Base-by-base conservation (phyloP, 139 green algal species). In the Picochlorum sp. region DNA sequence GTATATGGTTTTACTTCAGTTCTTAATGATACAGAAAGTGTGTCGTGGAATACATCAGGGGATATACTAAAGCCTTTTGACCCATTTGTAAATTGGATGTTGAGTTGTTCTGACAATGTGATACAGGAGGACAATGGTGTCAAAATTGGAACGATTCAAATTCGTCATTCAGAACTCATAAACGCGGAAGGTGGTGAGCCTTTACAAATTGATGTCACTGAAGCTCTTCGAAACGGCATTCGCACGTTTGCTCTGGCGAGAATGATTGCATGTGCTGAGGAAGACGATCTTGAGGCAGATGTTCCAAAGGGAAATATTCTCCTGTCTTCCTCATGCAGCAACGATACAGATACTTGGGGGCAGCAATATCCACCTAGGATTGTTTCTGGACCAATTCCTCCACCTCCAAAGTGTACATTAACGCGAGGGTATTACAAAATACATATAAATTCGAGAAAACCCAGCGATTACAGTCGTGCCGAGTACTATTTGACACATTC, bases 401-500 rank as follows among this genome's bases (percentile, higher is more conserved):
- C 47, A 20, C 47, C 47, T 54, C 47, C 47, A 21, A 54, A 18
- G 11, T 54, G 47, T 54, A 21, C 6, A 24, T 54, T 54, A 0
- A 24, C 47, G 6, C 47, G 47, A 54, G 47, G 47, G n/a, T 54
- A 54, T 21, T 54, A 54, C 47, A 54, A 23, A 21, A 54, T 54
- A 54, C 47, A 54, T 21, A 54, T 54, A 6, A 54, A 54, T 54
- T 54, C 47, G 15, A 54, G 47, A 54, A 54, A 0, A 8, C 2
- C 15, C 7, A 23, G 4, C 0, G 47, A 54, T 24, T 54, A 54
- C 7, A 15, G 47, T 8, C 47, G 2, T 52, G 47, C 0, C 13
- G 47, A 52, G 47, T 52, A 52, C 47, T 52, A n/a, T 52, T 13
- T 52, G 47, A 52, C 47, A 23, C 47, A 52, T 18, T 52, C 47